phyloP scores from a whole-genome alignment of 2,329 filamentous ascomycete genomes.

The Chaetothyriales sp. region DNA sequence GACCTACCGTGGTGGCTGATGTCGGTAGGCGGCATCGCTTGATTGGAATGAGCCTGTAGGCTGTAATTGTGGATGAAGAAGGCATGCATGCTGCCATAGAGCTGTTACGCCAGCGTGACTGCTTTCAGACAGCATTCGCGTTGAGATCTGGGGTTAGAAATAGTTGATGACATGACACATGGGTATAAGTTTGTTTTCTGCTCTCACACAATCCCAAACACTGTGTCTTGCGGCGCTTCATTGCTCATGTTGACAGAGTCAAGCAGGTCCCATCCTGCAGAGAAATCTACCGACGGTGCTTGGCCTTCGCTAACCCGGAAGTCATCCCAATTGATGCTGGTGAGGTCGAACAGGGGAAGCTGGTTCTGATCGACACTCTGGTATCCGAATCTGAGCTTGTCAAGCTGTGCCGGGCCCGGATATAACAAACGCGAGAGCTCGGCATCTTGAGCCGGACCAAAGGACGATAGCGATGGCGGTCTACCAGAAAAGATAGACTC shows the following conservation, averaged over 20 bases:
- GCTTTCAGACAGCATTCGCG: not conserved
- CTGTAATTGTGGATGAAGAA: not conserved
- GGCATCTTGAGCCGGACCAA: constrained; percentile 17
- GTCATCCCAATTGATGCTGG: constrained; percentile 17
- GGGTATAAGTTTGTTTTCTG: not conserved
- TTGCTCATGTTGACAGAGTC: constrained; percentile 8
- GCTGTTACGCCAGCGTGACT: not conserved
- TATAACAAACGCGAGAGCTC: constrained; percentile 17
- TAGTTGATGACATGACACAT: not conserved
- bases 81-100: not conserved
- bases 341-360: constrained; percentile 20
- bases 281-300: constrained; percentile 9
- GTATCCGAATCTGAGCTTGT: constrained; percentile 17
- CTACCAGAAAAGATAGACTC: constrained; percentile 20
- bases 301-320: constrained; percentile 16
- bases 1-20: not conserved
- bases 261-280: constrained; percentile 15
- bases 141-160: not conserved
- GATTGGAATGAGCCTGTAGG: not conserved
- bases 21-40: not conserved
- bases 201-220: constrained; percentile 14
- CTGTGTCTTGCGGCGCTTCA: constrained; percentile 6
- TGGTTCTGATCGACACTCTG: constrained; percentile 24
- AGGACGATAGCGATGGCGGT: constrained; percentile 15
- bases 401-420: constrained; percentile 17